Conservation (phyloP, 192 early-diverging fungal species). For the Diversispora epigaea region DNA sequence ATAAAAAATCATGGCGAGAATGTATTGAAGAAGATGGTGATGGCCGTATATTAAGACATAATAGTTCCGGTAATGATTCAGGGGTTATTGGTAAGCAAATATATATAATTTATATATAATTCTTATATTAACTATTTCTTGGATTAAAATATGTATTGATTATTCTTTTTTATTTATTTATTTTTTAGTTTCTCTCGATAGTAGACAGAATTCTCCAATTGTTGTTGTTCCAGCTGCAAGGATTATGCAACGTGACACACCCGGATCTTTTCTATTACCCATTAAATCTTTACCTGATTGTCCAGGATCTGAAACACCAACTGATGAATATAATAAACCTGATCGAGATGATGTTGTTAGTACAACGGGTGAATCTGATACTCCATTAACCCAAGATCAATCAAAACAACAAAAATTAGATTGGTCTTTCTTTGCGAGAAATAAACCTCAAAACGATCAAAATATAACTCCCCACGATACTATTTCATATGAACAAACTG, state of each 20-base stretch:
- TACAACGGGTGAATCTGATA: slow-evolving; percentile 7
- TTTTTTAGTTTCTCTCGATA: slow-evolving; percentile 11
- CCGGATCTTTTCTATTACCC: background rate
- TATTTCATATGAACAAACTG: background rate
- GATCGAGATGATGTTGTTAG: background rate
- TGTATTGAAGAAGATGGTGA: slow-evolving; percentile 33
- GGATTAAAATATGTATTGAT: background rate
- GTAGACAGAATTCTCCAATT: slow-evolving; percentile 24
- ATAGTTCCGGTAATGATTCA: slow-evolving; percentile 5
- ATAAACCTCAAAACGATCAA: background rate
- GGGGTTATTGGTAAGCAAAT: slow-evolving; percentile 10
- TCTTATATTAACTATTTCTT: background rate
- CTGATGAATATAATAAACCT: too few species aligned
- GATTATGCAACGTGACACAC: background rate
- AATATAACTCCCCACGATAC: background rate
- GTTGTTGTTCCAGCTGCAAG: background rate
- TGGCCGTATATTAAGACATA: background rate
- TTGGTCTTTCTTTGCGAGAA: background rate
- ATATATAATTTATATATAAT: background rate
- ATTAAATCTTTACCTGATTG: slow-evolving; percentile 6
- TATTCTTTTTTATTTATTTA: background rate
- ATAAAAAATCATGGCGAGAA: slow-evolving; percentile 40
- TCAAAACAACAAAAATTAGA: background rate
- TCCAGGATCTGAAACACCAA: background rate
- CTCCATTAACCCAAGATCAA: background rate